Base-by-base conservation (phyloP, 352 stramenopile genomes). In the Globisporangium recalcitrans region DNA sequence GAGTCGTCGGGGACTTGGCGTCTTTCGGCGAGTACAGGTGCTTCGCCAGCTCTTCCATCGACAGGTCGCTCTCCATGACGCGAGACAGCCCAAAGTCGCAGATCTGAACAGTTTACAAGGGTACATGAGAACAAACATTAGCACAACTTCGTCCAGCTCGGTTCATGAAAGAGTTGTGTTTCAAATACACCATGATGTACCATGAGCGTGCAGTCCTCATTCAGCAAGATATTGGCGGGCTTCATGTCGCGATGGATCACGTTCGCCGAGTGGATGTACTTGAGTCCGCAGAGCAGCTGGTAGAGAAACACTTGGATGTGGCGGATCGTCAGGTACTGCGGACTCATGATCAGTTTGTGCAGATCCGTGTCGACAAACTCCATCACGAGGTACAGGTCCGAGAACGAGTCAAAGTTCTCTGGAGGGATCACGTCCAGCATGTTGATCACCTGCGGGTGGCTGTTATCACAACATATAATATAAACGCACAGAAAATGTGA, bases 291-390 rank as follows among this genome's bases (percentile, higher is more conserved):
- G 11, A 98, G 71, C 42, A 98, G 71, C 68, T 98, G 94, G 71
- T 98, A 98, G 60, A 98, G 71, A 73, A 98, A 98, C n/a, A 98
- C 97, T 77, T 98, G 92, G 31, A 97, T 96, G 70, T 98, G 96
- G 62, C 96, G 91, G 58, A 98, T 96, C 0, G 88, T 97, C 54
- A 98, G 73, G 70, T 96, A 97, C 67, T 94, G 85, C 24, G 87
- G 88, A 31, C 80, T 95, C 75, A 97, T 97, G 62, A 98, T 98
- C 57, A 98, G 85, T 46, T 95, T 96, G 71, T 97, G 88, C 65
- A 98, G 70, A 64, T 98, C 93, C 27, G 91, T 98, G 70, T 98
- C 92, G 55, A 98, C 83, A 21, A 96, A 96, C 54, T 98, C 89
- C 56, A 95, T 93, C 53, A 98, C 88, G 29, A 98, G 78, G 73